phyloP scores from a whole-genome alignment of 306 rosid genomes.

The Neltuma alba region DNA sequence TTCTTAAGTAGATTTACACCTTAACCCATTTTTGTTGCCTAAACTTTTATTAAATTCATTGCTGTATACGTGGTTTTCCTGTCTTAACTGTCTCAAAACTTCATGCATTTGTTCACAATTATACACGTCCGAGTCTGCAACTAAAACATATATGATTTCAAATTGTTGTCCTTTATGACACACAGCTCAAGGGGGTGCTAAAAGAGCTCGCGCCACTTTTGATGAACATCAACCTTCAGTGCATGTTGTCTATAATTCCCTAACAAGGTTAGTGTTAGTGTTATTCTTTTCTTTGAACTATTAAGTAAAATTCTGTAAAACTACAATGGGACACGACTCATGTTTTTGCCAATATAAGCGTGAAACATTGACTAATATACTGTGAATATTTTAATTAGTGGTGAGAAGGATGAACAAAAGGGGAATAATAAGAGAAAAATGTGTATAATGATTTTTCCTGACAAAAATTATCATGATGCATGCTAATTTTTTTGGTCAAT shows the following conservation, averaged over 20 bases:
- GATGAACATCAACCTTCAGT: conserved; percentile 79
- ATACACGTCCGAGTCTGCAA: background rate
- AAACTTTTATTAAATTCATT: background rate
- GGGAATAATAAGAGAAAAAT: conserved; percentile 4
- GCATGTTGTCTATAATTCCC: conserved; percentile 60
- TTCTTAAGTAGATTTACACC: no score
- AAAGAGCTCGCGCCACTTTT: conserved; percentile 59
- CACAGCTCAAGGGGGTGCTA: conserved; percentile 66
- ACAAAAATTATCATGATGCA: background rate
- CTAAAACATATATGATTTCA: conserved; percentile 13
- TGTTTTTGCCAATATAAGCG: background rate
- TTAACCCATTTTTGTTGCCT: no score
- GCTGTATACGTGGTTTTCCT: background rate
- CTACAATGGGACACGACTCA: background rate
- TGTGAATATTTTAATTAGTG: background rate
- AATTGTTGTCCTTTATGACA: conserved; percentile 50
- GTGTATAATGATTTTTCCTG: conserved; percentile 3
- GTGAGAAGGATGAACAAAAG: background rate
- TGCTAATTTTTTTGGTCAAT: background rate
- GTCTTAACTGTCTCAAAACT: background rate
- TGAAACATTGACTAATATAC: background rate
- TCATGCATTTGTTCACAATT: conserved; percentile 1
- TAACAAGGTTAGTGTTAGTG: conserved; percentile 72
- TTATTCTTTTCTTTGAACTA: conserved; percentile 12
- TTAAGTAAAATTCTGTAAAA: conserved; percentile 1